Percentiles rank a stretch among this genome's conserved stretches.
Evolutionary conservation across 2,329 filamentous ascomycete genomes (phyloP).

Genomic region (Clonostachys chloroleuca): DNA sequence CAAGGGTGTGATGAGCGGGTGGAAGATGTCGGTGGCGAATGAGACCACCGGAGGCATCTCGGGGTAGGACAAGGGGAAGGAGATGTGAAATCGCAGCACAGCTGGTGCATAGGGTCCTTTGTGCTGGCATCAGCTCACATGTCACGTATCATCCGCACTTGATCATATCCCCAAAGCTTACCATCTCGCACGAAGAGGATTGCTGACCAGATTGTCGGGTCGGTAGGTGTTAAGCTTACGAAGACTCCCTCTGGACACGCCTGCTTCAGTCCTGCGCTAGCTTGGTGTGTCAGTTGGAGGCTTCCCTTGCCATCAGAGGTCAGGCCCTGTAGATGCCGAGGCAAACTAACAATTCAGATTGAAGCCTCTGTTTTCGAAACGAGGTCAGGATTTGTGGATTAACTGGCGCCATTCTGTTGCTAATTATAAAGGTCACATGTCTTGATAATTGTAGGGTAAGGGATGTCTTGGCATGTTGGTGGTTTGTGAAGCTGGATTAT

Average conservation of each 20-base stretch:
- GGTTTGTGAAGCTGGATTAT: neutral
- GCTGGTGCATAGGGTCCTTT: constrained; percentile 84
- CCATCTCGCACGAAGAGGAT: constrained; percentile 88
- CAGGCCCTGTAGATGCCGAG: too few species aligned
- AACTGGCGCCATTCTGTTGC: constrained; percentile 33
- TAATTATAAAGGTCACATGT: too few species aligned
- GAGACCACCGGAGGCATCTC: constrained; percentile 76
- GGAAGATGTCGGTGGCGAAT: constrained; percentile 91
- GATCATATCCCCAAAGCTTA: constrained; percentile 25
- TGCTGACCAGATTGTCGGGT: constrained; percentile 82
- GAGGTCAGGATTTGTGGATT: constrained; percentile 44
- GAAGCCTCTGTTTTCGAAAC: constrained; percentile 69
- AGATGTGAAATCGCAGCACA: constrained; percentile 84
- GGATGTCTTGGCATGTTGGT: neutral
- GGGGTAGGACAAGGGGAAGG: constrained; percentile 80
- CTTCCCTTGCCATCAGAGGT: too few species aligned
- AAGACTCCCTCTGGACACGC: constrained; percentile 84
- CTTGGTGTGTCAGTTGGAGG: too few species aligned
- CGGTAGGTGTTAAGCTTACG: constrained; percentile 75
- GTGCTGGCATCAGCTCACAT: neutral
- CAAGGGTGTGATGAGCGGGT: constrained; percentile 85
- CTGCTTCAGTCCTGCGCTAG: constrained; percentile 65
- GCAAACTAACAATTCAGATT: constrained; percentile 71
- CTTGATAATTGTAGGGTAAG: too few species aligned
- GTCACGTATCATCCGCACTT: too few species aligned